Evolutionary conservation across 345 rosid species (phyloP), one percentile per base, ranked within the genome.

Genomic region (Ceriops tagal): DNA sequence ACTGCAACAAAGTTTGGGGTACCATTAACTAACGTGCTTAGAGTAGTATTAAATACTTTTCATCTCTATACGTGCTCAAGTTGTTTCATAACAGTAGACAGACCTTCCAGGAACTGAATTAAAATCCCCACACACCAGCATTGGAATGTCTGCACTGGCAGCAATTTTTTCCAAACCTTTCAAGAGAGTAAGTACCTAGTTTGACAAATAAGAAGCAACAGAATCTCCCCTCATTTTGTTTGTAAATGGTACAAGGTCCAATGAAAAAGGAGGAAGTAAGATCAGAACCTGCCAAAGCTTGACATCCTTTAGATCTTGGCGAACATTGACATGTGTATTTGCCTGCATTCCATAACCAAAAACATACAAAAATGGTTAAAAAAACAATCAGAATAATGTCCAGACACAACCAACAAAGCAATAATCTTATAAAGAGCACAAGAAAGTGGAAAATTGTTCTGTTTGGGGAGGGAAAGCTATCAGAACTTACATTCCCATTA

Each of bases 61-160:
- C 43, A 66, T 69, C 64, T 49, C 66, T 16, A 66, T 39, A 74
- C 63, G 37, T 53, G 66, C 61, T 51, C 56, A 67, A 26, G 22
- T 5, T 57, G 64, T 51, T 21, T 70, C 13, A 32, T 21, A 66
- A 70, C 31, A 79, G 77, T 51, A 58, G 69, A 76, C 83, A 68
- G 64, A 89, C 99, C 99, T 95, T 70, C 96, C 98, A 35, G 99
- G 99, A 68, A 80, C 68, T 7, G 99, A 85, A 80, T 87, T 86
- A 79, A 95, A 95, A 82, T 95, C 99, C 37, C 99, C 99, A 85
- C 99, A 95, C 16, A 95, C 96, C 83, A 95, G 74, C 98, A 95
- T 95, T 32, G 99, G 99, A 80, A 95, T 95, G 80, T 95, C 96
- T 34, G 96, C 96, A 68, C 98, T 90, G 32, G 92, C 97, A 68